phyloP scores from a whole-genome alignment of 495 filamentous ascomycete genomes.

The Melanomma pulvis-pyrius region DNA sequence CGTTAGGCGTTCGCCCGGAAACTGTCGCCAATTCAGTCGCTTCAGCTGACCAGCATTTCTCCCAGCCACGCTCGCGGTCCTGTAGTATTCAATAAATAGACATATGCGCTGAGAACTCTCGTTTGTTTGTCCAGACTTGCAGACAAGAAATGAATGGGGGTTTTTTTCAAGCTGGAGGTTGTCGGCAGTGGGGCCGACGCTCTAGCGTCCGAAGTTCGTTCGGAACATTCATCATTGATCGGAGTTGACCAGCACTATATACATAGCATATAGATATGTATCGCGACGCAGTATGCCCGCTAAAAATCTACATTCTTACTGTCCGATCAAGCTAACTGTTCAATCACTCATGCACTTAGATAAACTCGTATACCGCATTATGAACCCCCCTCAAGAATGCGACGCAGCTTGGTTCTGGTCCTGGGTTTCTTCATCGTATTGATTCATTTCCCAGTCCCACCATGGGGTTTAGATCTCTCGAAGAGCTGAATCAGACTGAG shows the following conservation, averaged over 20 bases:
- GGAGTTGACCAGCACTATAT: neutral
- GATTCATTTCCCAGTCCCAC: neutral
- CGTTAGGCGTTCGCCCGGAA: no score
- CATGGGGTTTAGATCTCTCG: conserved; percentile 36
- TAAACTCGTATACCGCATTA: neutral
- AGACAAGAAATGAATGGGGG: neutral
- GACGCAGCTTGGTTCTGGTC: conserved; percentile 30
- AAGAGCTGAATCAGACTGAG: conserved; percentile 44
- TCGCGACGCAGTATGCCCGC: neutral
- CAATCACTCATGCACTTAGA: neutral
- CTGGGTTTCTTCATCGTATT: conserved; percentile 29
- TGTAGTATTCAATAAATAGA: neutral
- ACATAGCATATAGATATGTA: neutral
- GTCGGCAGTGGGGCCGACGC: conserved; percentile 2
- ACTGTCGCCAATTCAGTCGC: no score
- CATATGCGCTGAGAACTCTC: neutral
- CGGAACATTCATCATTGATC: neutral
- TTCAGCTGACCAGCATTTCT: neutral
- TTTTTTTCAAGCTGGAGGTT: neutral
- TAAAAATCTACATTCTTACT: neutral
- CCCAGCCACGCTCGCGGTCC: neutral
- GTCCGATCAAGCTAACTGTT: neutral
- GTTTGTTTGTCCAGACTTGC: neutral
- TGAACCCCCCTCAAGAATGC: conserved; percentile 20
- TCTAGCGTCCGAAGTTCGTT: conserved; percentile 1